Evolutionary conservation across 176 grass and related monocot species (phyloP), one percentile per base, ranked within the genome.

Genomic region (Zea luxurians): DNA sequence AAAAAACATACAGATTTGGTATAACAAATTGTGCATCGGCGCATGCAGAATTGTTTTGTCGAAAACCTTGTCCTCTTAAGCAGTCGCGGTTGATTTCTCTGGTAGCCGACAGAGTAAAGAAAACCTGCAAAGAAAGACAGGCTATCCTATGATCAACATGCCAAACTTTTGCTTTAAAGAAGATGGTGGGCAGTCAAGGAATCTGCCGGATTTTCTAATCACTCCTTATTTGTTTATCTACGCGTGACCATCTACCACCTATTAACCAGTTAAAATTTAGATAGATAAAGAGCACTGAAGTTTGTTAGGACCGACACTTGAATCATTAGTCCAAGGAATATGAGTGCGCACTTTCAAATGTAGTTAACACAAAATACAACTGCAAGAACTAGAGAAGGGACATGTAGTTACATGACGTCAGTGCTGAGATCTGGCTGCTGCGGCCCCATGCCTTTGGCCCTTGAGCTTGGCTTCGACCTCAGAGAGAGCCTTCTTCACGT

Each of bases 391-490:
- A 8, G 55, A 44, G 49, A 44, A 16, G 49, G 41, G 77, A 10
- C 15, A 18, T 40, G 82, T 57, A 73, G 57, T 85, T 85, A 85
- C 87, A 66, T 85, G 83, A 13, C 41, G 59, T 81, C 65, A 80
- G 60, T 81, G 41, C 66, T 66, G 66, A 83, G 67, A 76, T 76
- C 12, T 83, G 37, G 75, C 59, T 71, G 44, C 60, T 70, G 55
- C 71, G 3, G n/a, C 66, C 5, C 78, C 78, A 10, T 71, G 83
- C 64, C 71, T 78, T 34, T 92, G 80, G 67, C 74, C 87, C 72
- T 84, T 88, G 37, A 91, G 13, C 78, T 89, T 89, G 70, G 84
- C 92, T 70, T 91, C 59, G 10, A 88, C 90, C 68, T 96, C 88
- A 8, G 84, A 84, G 1, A 99, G 71, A 4, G 85, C 90, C 86